Conservation (phyloP, 1,284 basidiomycete genomes). For the Omphalotus olearius region DNA sequence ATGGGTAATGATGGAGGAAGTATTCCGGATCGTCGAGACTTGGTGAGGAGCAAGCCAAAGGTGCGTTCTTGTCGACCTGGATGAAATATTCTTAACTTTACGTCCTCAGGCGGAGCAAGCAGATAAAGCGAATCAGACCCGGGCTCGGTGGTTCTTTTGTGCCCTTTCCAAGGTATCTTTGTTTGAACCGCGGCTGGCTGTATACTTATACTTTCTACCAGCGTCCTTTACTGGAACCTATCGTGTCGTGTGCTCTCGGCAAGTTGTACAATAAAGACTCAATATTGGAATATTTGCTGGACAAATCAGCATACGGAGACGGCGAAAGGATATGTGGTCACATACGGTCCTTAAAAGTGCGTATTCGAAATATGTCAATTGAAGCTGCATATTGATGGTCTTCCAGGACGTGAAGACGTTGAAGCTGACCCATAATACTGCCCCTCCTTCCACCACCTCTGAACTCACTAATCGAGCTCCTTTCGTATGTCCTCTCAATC, state of each 20-base stretch:
- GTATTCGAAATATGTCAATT: slow-evolving; percentile 19
- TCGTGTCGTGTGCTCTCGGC: slow-evolving; percentile 86
- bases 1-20: slow-evolving; percentile 88
- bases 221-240: slow-evolving; percentile 79
- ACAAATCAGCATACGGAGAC: slow-evolving; percentile 75
- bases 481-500: slow-evolving; percentile 85
- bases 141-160: slow-evolving; percentile 88
- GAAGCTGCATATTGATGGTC: background rate
- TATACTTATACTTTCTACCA: slow-evolving; percentile 25
- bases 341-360: slow-evolving; percentile 81
- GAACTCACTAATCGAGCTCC: slow-evolving; percentile 49
- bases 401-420: slow-evolving; percentile 79
- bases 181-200: background rate
- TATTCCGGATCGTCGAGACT: slow-evolving; percentile 79
- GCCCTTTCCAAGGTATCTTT: slow-evolving; percentile 82
- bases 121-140: slow-evolving; percentile 81
- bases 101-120: slow-evolving; percentile 63
- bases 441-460: slow-evolving; percentile 30
- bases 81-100: background rate
- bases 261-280: slow-evolving; percentile 95
- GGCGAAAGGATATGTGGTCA: slow-evolving; percentile 85
- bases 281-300: slow-evolving; percentile 81
- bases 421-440: slow-evolving; percentile 70
- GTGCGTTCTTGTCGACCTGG: slow-evolving; percentile 24
- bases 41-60: slow-evolving; percentile 74